phyloP scores from a whole-genome alignment of 2,329 filamentous ascomycete genomes.

The Sodiomyces alkalinus region DNA sequence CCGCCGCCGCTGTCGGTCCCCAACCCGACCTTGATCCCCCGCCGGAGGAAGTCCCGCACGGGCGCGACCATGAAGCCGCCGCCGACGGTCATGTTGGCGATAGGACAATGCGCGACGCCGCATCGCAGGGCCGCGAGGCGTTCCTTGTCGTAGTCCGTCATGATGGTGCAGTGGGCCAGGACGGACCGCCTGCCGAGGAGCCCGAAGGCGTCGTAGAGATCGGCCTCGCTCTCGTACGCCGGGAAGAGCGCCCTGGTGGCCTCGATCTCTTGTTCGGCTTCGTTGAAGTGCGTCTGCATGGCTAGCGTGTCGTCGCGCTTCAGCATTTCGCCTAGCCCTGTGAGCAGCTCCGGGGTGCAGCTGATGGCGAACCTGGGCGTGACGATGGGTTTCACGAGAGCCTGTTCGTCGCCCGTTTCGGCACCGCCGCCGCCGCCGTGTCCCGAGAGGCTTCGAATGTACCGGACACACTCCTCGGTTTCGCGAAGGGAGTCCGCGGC shows the following conservation, averaged over 20 bases:
- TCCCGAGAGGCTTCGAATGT: slow-evolving; percentile 22
- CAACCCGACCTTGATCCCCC: slow-evolving; percentile 48
- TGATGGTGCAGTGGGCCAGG: slow-evolving; percentile 51
- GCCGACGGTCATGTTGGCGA: slow-evolving; percentile 47
- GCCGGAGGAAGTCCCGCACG: slow-evolving; percentile 38
- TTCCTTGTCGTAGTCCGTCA: slow-evolving; percentile 38
- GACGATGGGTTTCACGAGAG: slow-evolving; percentile 32
- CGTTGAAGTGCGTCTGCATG: slow-evolving; percentile 55
- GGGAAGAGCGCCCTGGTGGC: slow-evolving; percentile 41
- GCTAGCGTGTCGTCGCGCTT: slow-evolving; percentile 29
- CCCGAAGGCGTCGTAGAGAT: slow-evolving; percentile 40
- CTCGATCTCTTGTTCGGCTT: slow-evolving; percentile 43
- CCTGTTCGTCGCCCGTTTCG: slow-evolving; percentile 17
- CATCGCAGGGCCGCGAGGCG: slow-evolving; percentile 31
- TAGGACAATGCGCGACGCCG: slow-evolving; percentile 49
- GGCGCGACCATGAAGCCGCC: slow-evolving; percentile 48
- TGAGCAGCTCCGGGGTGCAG: slow-evolving; percentile 37
- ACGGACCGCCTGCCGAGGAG: slow-evolving; percentile 41
- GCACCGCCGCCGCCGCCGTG: too few species aligned
- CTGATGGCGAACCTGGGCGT: slow-evolving; percentile 48
- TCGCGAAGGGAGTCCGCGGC: slow-evolving; percentile 30
- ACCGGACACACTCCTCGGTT: slow-evolving; percentile 31
- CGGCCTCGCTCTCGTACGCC: slow-evolving; percentile 30
- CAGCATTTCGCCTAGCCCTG: slow-evolving; percentile 39
- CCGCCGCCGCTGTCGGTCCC: slow-evolving; percentile 52